These are phyloP conservation scores for Camelina laxa DNA, from an alignment of 345 rosid species.

Conservation along the genomic window DNA sequence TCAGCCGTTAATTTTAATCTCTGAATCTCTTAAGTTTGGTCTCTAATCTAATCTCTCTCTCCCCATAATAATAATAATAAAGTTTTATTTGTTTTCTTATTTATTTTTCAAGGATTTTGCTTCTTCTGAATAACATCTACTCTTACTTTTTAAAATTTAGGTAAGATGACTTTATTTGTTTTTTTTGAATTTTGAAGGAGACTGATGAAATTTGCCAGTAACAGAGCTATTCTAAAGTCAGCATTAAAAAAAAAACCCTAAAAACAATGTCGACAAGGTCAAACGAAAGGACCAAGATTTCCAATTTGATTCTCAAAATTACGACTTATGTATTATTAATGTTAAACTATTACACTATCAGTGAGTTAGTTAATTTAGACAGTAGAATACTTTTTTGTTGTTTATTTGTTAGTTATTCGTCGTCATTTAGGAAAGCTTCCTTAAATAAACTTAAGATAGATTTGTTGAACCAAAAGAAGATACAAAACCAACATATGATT, in stretches of 20 bases:
- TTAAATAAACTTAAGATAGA: neutral
- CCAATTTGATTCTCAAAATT: neutral
- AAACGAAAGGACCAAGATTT: conserved; percentile 23
- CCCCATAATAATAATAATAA: neutral
- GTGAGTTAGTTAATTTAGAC: neutral
- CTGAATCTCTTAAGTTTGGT: neutral
- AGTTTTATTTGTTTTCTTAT: neutral
- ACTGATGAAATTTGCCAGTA: neutral
- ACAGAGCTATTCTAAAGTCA: neutral
- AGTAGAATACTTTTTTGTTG: neutral
- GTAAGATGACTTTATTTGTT: neutral
- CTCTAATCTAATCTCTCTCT: neutral
- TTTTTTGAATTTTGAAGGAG: neutral
- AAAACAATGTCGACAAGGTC: conserved; percentile 17
- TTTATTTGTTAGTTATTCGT: neutral
- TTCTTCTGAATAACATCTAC: neutral
- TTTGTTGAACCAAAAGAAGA: neutral
- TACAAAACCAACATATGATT: neutral
- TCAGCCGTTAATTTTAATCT: conserved; percentile 47
- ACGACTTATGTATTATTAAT: neutral
- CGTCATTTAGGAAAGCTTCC: neutral
- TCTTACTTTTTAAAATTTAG: neutral
- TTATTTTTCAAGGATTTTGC: neutral
- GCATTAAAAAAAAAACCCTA: neutral
- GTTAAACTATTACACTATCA: neutral